Conservation (phyloP, 306 rosid species). For the Glycine latifolia region DNA sequence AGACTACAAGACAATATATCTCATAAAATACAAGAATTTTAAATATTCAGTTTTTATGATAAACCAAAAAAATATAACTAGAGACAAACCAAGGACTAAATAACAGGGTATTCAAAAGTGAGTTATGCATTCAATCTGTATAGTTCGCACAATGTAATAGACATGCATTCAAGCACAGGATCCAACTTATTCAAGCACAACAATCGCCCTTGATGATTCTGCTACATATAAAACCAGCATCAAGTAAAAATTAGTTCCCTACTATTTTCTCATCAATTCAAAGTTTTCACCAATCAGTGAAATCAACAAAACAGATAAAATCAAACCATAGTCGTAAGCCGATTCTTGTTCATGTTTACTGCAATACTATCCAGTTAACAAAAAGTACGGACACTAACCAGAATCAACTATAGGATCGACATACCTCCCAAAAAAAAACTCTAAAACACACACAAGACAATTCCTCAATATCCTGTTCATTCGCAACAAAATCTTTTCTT, state of each 20-base stretch:
- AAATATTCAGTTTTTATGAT: not conserved
- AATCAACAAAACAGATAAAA: constrained; percentile 52
- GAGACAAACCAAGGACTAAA: constrained; percentile 12
- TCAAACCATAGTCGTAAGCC: constrained; percentile 17
- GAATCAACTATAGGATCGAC: constrained; percentile 22
- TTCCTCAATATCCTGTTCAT: too few species aligned
- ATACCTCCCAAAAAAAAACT: not conserved
- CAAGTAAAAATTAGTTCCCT: not conserved
- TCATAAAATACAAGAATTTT: constrained; percentile 16
- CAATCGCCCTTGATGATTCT: constrained; percentile 4
- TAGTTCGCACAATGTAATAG: not conserved
- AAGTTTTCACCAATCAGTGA: constrained; percentile 7
- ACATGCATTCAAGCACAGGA: constrained; percentile 11
- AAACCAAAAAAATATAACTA: constrained; percentile 12
- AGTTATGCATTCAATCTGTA: not conserved
- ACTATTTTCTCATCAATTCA: not conserved
- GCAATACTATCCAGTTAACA: not conserved
- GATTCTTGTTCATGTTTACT: constrained; percentile 9
- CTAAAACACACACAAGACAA: not conserved
- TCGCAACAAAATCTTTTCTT: too few species aligned
- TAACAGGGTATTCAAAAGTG: constrained; percentile 13
- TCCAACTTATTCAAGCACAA: constrained; percentile 4
- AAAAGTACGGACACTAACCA: not conserved
- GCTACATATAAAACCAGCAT: constrained; percentile 10
- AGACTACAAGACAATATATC: too few species aligned